phyloP scores from a whole-genome alignment of 768 basidiomycete species.

The Chalciporus piperatus region DNA sequence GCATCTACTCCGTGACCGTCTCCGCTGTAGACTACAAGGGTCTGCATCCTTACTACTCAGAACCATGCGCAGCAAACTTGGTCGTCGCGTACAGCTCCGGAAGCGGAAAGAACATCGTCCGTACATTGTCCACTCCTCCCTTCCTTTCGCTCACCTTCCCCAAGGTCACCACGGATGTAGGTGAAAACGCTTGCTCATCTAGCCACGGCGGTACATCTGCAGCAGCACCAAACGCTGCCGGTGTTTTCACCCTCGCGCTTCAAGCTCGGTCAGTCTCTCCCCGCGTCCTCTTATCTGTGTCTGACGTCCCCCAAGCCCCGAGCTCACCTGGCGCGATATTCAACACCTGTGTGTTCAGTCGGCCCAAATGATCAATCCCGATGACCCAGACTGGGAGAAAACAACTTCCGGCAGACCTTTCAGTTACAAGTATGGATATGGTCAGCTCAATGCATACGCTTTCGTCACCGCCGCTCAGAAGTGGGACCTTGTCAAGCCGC shows the following conservation, averaged over 20 bases:
- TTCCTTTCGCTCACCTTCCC: conserved; percentile 13
- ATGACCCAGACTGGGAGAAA: conserved; percentile 92
- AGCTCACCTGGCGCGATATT: conserved; percentile 94
- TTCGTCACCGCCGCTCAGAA: conserved; percentile 77
- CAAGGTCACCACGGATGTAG: conserved; percentile 93
- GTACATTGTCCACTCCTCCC: conserved; percentile 30
- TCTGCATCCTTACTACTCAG: conserved; percentile 94
- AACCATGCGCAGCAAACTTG: conserved; percentile 97
- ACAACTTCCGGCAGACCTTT: conserved; percentile 53
- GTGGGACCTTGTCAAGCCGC: conserved; percentile 91
- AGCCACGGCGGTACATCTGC: conserved; percentile 96
- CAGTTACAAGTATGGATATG: conserved; percentile 96
- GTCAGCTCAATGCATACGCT: conserved; percentile 77
- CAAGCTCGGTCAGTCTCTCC: conserved; percentile 64
- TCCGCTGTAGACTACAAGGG: conserved; percentile 94
- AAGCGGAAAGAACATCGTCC: conserved; percentile 86
- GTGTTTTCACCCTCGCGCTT: conserved; percentile 88
- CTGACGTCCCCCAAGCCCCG: conserved; percentile 56
- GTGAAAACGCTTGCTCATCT: conserved; percentile 74
- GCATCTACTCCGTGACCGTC: conserved; percentile 94
- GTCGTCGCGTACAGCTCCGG: conserved; percentile 96
- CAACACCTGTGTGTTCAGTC: conserved; percentile 85
- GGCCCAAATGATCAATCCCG: conserved; percentile 74
- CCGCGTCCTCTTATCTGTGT: conserved; percentile 1
- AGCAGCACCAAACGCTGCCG: conserved; percentile 94